phyloP scores from a whole-genome alignment of 371 early-diverging fungal genomes.

The Lichtheimia ramosa region DNA sequence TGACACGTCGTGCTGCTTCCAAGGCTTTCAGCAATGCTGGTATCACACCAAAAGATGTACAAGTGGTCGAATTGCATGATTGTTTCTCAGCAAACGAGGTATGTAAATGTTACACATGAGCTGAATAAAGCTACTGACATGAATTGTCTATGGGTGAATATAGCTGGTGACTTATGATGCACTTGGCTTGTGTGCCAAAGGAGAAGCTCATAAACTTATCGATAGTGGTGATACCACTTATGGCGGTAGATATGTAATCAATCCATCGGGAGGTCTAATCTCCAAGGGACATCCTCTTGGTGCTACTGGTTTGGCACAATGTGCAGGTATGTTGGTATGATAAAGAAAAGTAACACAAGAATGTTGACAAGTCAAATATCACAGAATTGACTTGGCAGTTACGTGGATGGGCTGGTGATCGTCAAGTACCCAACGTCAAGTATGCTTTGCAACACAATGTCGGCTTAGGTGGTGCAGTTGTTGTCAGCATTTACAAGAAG shows the following conservation, averaged over 20 bases:
- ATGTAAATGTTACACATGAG: neutral
- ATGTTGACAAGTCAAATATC: neutral
- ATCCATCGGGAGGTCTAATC: slow-evolving; percentile 81
- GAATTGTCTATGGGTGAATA: neutral
- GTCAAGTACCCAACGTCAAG: slow-evolving; percentile 69
- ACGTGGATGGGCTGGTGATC: slow-evolving; percentile 71
- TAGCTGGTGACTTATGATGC: slow-evolving; percentile 75
- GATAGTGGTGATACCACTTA: slow-evolving; percentile 56
- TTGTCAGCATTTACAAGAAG: slow-evolving; percentile 69
- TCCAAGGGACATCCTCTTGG: slow-evolving; percentile 85
- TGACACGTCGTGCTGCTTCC: slow-evolving; percentile 69
- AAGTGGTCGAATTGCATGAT: slow-evolving; percentile 80
- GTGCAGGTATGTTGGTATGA: slow-evolving; percentile 46
- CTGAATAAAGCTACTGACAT: neutral
- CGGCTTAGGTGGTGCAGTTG: slow-evolving; percentile 80
- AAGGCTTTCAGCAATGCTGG: slow-evolving; percentile 59
- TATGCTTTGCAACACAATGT: slow-evolving; percentile 81
- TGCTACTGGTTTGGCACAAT: slow-evolving; percentile 82
- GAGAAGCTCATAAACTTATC: slow-evolving; percentile 64
- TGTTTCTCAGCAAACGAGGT: slow-evolving; percentile 82
- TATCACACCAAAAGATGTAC: slow-evolving; percentile 62
- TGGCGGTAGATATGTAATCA: slow-evolving; percentile 69
- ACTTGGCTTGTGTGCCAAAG: slow-evolving; percentile 62
- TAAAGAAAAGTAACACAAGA: neutral
- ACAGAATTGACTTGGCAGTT: slow-evolving; percentile 63